Base-by-base conservation (phyloP, 1,284 basidiomycete genomes). In the Tilletiopsis washingtonensis region DNA sequence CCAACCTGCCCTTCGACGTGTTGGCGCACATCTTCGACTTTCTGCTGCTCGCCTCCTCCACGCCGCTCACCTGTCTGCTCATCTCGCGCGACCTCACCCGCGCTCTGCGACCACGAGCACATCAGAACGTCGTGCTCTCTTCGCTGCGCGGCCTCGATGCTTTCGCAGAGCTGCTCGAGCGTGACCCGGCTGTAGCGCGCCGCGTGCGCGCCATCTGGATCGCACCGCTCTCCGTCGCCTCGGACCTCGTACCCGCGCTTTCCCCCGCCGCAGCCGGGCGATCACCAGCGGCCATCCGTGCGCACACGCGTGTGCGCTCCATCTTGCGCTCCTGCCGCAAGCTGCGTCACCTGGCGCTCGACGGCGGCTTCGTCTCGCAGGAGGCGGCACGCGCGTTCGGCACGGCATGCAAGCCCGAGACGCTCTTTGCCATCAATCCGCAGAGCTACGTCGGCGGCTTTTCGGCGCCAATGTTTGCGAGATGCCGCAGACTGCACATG, bases 401-500 rank as follows among this genome's bases (percentile, higher is more conserved):
- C 15, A 64, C 67, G 9, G 62, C 64, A 3, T 72, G 67, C 45
- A 66, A 71, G 51, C 70, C 70, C 6, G 39, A 57, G 5, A 41
- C 54, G 12, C 36, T 72, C 25, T 61, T 62, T 14, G 63, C 62
- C 52, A 52, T 72, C 51, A 72, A 72, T 29, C 68, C 70, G 7
- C 63, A 71, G 50, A 62, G 60, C 36, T 72, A 67, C 39, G 55
- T 72, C 0, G 60, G 62, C 5, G 62, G 56, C 20, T 72, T 71
- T 42, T 56, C 56, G 7, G 70, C 67, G 26, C 64, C 66, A 27
- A 68, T 72, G 21, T 71, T 72, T 29, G 34, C 60, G 1, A 66
- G 59, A 21, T 61, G 67, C 4, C 52, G 51, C 21, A 47, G 56
- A 38, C 44, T 71, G 9, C 49, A 58, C 20, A 54, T 72, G 15